Evolutionary conservation across 805 yeast species (phyloP), one percentile per base, ranked within the genome.

Genomic region (Kodamaea kaohsiungensis): DNA sequence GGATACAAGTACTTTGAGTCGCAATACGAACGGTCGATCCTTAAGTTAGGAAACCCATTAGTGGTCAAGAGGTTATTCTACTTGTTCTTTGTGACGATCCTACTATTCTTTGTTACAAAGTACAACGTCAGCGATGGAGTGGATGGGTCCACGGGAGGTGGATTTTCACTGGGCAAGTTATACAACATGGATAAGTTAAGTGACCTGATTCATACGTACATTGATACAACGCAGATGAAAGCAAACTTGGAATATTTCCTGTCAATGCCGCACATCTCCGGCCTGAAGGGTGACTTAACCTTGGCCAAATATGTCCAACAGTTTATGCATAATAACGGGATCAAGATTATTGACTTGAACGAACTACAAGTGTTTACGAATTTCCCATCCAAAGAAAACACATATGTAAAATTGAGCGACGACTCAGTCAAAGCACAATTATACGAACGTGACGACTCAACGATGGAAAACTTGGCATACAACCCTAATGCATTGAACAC

Each of bases 201-300:
- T 13, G 72, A 73, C 4, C 80, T 80, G 48, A 74, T 88, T 7
- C 67, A 70, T n/a, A 76, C 80, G 45, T 65, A 58, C 46, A 73
- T 89, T 30, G 88, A 84, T 62, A 67, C 76, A 6, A 78, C 81
- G 19, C 68, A 82, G 18, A 75, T 93, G 68, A 85, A 85, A 61
- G 85, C 82, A 46, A 84, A 86, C 57, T 63, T 88, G 54, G 88
- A 88, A 60, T 89, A 89, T 61, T 65, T 91, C 19, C 84, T 92
- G 25, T 81, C 88, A 7, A 83, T 91, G 84, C 91, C 96, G 2
- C 98, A 91, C 66, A 70, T 87, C 59, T 84, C 97, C 0, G 98
- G 98, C 2, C 87, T 98, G 1, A 81, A 84, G 13, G 98, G 96
- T 16, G 97, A 91, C 67, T 69, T 84, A 55, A 80, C 93, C 0